Evolutionary conservation across 2,329 filamentous ascomycete species (phyloP).

Genomic region (Clarireedia homoeocarpa): DNA sequence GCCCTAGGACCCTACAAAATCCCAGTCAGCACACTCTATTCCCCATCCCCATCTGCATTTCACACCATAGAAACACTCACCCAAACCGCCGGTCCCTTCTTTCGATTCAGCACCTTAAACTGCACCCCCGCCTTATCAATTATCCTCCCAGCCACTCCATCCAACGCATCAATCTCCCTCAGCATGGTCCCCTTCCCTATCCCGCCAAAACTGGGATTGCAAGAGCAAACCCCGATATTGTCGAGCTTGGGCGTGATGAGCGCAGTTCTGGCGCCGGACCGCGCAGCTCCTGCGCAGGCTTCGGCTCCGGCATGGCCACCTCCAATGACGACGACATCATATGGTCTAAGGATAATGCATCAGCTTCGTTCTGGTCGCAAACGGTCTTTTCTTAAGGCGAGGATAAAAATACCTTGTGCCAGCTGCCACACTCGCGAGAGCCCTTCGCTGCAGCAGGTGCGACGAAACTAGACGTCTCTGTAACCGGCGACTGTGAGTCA

Average conservation of each 20-base stretch:
- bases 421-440: conserved; percentile 6
- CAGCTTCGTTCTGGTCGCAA: neutral
- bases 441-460: conserved; percentile 5
- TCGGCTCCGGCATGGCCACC: conserved; percentile 94
- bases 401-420: conserved; percentile 5
- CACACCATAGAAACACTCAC: conserved; percentile 19
- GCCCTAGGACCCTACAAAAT: conserved; percentile 65
- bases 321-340: conserved; percentile 92
- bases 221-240: conserved; percentile 91
- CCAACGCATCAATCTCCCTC: conserved; percentile 88
- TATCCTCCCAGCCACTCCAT: conserved; percentile 79
- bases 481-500: conserved; percentile 9
- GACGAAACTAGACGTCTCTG: neutral
- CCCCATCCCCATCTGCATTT: neutral
- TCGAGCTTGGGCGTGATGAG: conserved; percentile 81
- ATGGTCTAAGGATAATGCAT: conserved; percentile 31
- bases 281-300: conserved; percentile 83
- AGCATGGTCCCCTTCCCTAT: conserved; percentile 97
- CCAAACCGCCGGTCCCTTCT: conserved; percentile 94
- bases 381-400: neutral
- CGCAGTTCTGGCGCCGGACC: conserved; percentile 80
- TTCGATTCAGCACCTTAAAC: conserved; percentile 80
- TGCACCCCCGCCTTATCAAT: conserved; percentile 95
- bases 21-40: neutral
- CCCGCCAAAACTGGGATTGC: conserved; percentile 95